phyloP scores from a whole-genome alignment of 202 grass and related monocot species.

The Panicum hallii region DNA sequence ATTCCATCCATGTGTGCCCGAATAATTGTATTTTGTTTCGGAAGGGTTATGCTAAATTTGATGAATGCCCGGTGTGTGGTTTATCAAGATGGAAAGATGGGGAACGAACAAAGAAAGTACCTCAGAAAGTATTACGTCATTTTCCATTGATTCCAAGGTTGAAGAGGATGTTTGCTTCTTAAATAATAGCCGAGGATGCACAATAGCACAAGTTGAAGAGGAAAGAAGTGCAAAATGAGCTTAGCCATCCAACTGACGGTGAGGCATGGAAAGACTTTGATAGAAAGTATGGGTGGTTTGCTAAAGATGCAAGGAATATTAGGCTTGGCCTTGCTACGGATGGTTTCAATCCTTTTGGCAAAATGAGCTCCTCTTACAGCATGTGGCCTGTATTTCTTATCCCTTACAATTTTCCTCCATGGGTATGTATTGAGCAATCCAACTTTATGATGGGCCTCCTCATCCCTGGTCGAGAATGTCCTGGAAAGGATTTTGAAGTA shows the following conservation, averaged over 20 bases:
- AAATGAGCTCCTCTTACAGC: background rate
- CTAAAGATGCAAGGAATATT: background rate
- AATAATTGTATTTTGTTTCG: no score
- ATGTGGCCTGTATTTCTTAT: background rate
- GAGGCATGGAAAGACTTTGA: background rate
- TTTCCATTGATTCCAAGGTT: no score
- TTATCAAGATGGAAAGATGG: no score
- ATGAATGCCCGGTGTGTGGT: no score
- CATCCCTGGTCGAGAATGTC: background rate
- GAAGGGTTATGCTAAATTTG: rapidly evolving
- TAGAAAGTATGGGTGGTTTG: background rate
- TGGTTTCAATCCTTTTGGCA: background rate
- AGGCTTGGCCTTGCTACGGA: background rate
- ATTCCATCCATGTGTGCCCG: no score
- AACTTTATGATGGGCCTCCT: background rate
- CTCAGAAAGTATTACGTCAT: no score
- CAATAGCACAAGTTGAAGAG: background rate
- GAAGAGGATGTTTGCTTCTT: no score
- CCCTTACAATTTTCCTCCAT: background rate
- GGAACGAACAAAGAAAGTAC: no score
- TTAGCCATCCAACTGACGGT: background rate
- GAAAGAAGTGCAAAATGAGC: background rate
- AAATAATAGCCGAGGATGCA: background rate
- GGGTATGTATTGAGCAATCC: background rate
- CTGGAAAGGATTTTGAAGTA: background rate